Conservation (phyloP, 1,284 basidiomycete species). For the Quambalaria eucalypti region DNA sequence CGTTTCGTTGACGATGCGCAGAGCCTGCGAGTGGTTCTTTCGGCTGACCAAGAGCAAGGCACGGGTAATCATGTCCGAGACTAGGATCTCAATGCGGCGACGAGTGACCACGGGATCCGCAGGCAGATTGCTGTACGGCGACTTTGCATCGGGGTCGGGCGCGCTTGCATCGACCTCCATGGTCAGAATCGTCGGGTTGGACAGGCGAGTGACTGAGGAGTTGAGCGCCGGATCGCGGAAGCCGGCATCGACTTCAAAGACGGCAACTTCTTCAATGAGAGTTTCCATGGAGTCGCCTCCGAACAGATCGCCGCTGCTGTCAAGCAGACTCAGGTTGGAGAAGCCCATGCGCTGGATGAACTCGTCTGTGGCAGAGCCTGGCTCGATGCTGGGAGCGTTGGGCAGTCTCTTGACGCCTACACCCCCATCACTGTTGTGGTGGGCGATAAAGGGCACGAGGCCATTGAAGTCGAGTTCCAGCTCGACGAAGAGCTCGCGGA, state of each 20-base stretch:
- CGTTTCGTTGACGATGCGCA: conserved; percentile 31
- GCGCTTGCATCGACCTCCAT: conserved; percentile 34
- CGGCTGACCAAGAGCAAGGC: conserved; percentile 34
- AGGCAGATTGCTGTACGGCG: not conserved
- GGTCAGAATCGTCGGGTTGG: conserved; percentile 27
- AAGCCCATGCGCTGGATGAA: conserved; percentile 40
- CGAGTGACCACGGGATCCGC: conserved; percentile 32
- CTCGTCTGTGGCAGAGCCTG: conserved; percentile 36
- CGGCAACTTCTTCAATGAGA: conserved; percentile 36
- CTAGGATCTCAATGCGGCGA: conserved; percentile 33
- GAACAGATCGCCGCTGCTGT: conserved; percentile 1
- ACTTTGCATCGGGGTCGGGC: conserved; percentile 28
- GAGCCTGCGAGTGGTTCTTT: conserved; percentile 32
- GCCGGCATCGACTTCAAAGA: conserved; percentile 34
- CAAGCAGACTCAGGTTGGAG: conserved; percentile 25
- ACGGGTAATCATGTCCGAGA: conserved; percentile 41
- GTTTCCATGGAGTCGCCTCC: conserved; percentile 11
- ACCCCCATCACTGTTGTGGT: not conserved
- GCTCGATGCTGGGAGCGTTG: conserved; percentile 21
- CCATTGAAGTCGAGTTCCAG: conserved; percentile 31
- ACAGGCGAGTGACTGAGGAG: conserved; percentile 15
- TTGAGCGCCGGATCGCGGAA: conserved; percentile 30
- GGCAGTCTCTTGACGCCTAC: not conserved
- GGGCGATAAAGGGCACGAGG: conserved; percentile 14
- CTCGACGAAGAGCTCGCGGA: conserved; percentile 38